Evolutionary conservation across 345 rosid genomes (phyloP), one percentile per base, ranked within the genome.

Genomic region (Ceriops zippeliana): DNA sequence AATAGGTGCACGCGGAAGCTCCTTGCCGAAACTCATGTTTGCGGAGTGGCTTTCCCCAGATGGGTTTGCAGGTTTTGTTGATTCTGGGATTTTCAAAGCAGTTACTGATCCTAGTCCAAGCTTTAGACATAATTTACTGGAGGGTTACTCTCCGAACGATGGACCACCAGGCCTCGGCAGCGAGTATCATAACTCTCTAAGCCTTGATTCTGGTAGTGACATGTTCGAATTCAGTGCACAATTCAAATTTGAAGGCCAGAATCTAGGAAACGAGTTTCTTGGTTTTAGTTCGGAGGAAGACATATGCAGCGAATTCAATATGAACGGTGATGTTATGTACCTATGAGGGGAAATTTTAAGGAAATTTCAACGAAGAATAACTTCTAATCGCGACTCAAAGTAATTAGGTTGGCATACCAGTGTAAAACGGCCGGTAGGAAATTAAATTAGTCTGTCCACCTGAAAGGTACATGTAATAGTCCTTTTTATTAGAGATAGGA

Each of bases 21-120:
- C 66, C 62, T 65, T 88, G 42, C 93, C 88, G 0, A 88, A 86
- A 75, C 57, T 90, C 16, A 74, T 90, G 67, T 92, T 92, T 49
- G 84, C 96, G 0, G 95, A 86, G 74, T 90, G 96, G 96, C 88
- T 92, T 38, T 71, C 80, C n/a, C 76, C 77, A 67, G 72, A 75
- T 20, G 30, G 62, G 68, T 52, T 70, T 22, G 34, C 73, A 2
- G 69, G 72, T 70, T 58, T 58, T 7, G 26, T 65, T 6, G 79
- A 79, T 2, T 52, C 52, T 22, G 32, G 22, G 54, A 62, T 54
- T 63, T 61, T 80, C 51, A 74, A 62, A 47, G 57, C 70, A 24
- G 72, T 38, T 13, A 47, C 53, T 30, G 54, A 61, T 52, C 68
- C 62, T 35, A 62, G 52, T 58, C 62, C 80, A 65, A 78, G 72